These are phyloP conservation scores for Phaseolus lunatus DNA, from an alignment of 306 rosid species.

Conservation along the genomic window DNA sequence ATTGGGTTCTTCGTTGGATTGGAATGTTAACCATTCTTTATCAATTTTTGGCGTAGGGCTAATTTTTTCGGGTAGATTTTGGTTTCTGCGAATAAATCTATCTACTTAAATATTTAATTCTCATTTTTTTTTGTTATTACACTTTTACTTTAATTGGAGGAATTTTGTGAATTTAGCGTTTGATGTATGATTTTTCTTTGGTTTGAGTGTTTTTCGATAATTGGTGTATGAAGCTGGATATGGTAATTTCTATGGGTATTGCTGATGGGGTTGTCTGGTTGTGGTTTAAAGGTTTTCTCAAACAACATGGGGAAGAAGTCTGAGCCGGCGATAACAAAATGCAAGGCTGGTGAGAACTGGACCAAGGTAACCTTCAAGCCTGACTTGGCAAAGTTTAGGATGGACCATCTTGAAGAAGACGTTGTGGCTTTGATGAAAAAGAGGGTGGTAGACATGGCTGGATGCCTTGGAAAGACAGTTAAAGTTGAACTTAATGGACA, in stretches of 20 bases:
- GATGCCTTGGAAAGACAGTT: constrained; percentile 89
- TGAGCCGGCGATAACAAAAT: constrained; percentile 76
- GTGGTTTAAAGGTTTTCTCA: constrained; percentile 65
- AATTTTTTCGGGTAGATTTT: not conserved
- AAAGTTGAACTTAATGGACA: constrained; percentile 87
- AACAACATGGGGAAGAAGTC: constrained; percentile 84
- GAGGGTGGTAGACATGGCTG: constrained; percentile 91
- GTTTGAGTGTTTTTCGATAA: not conserved
- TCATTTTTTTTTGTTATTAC: not conserved
- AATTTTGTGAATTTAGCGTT: not conserved
- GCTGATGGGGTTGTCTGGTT: constrained; percentile 17
- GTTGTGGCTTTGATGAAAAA: constrained; percentile 95
- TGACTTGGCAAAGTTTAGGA: constrained; percentile 77
- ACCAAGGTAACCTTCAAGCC: constrained; percentile 94
- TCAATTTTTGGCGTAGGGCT: not conserved
- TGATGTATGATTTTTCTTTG: not conserved
- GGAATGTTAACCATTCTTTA: too few species aligned
- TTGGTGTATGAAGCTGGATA: not conserved
- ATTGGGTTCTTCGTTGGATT: too few species aligned
- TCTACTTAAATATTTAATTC: not conserved
- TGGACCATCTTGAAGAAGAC: constrained; percentile 89
- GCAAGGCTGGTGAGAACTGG: constrained; percentile 88
- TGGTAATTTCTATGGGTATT: not conserved
- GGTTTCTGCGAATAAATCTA: not conserved
- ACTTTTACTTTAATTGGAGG: too few species aligned